A percentile compares a stretch with the other conserved stretches of the same genome.
Conservation (phyloP, 139 green algal species). For the Tetratostichococcus sp. region DNA sequence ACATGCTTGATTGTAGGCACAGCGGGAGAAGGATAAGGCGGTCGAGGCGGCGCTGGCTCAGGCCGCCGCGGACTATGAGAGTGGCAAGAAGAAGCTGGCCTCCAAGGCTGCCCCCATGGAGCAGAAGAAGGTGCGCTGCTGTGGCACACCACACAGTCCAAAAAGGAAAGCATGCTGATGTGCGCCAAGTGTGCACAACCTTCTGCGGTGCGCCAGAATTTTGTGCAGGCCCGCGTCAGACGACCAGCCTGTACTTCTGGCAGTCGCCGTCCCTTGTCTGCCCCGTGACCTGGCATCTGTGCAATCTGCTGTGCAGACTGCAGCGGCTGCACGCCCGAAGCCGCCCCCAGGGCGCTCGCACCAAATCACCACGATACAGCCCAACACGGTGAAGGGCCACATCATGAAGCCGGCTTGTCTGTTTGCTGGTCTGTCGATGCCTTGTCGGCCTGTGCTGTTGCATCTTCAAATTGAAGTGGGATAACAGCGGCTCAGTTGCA, state of each 20-base stretch:
- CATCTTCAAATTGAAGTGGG: no score
- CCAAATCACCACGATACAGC: neutral
- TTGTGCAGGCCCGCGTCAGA: no score
- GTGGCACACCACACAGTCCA: no score
- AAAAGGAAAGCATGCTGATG: neutral
- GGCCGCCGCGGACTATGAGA: neutral
- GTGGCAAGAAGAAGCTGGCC: neutral
- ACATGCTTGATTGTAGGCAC: neutral
- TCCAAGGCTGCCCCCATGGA: neutral
- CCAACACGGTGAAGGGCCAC: no score
- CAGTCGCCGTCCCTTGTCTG: no score
- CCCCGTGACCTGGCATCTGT: neutral
- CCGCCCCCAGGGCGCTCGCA: no score
- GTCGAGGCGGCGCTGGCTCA: neutral
- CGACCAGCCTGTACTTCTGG: slow-evolving; percentile 12
- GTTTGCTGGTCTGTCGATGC: no score
- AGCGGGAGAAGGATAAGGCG: slow-evolving; percentile 9
- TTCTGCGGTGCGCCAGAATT: neutral
- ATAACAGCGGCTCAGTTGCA: no score
- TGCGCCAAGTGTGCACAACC: neutral
- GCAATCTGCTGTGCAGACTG: no score
- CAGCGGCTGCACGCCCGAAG: no score
- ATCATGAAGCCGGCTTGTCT: no score
- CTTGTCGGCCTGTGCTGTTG: no score
- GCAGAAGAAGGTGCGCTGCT: neutral